Evolutionary conservation across 2,329 filamentous ascomycete species (phyloP).

Genomic region (Massarina eburnea): DNA sequence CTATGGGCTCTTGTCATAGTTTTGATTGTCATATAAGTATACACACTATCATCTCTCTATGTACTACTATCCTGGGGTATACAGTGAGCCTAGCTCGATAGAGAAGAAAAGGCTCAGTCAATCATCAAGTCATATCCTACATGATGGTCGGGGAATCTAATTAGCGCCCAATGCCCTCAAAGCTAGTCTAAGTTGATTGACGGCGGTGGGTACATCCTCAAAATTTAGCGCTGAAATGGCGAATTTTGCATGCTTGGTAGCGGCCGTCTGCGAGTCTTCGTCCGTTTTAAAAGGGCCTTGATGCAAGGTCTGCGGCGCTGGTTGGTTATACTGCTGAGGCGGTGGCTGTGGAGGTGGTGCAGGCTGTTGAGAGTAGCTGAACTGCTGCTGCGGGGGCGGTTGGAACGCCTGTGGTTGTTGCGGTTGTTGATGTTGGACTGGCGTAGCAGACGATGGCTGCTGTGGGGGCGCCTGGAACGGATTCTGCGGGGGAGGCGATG

Average conservation of each 20-base stretch:
- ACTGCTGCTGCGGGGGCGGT: slow-evolving; percentile 12
- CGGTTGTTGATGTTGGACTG: slow-evolving; percentile 16
- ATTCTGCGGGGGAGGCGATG: slow-evolving; percentile 35
- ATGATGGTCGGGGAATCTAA: slow-evolving; percentile 27
- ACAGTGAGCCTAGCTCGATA: slow-evolving; percentile 7
- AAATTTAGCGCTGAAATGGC: slow-evolving; percentile 96
- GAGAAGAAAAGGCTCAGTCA: slow-evolving; percentile 5
- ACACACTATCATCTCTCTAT: slow-evolving; percentile 9
- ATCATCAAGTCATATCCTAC: slow-evolving; percentile 5
- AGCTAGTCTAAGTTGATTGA: slow-evolving; percentile 79
- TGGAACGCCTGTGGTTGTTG: slow-evolving; percentile 14
- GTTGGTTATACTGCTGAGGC: slow-evolving; percentile 14
- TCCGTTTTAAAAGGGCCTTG: slow-evolving; percentile 59
- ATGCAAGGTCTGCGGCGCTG: slow-evolving; percentile 12
- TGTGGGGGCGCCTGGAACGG: slow-evolving; percentile 21
- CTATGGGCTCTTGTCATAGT: no score
- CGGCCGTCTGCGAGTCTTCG: slow-evolving; percentile 70
- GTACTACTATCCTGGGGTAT: slow-evolving; percentile 18
- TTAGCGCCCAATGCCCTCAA: slow-evolving; percentile 68
- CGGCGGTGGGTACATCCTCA: slow-evolving; percentile 88
- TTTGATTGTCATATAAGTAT: no score
- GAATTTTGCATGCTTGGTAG: slow-evolving; percentile 96
- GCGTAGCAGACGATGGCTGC: slow-evolving; percentile 12
- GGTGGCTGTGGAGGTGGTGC: slow-evolving; percentile 12
- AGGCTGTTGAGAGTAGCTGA: slow-evolving; percentile 2